Evolutionary conservation across 2,329 filamentous ascomycete genomes (phyloP).

Genomic region (Aspergillus sp.): DNA sequence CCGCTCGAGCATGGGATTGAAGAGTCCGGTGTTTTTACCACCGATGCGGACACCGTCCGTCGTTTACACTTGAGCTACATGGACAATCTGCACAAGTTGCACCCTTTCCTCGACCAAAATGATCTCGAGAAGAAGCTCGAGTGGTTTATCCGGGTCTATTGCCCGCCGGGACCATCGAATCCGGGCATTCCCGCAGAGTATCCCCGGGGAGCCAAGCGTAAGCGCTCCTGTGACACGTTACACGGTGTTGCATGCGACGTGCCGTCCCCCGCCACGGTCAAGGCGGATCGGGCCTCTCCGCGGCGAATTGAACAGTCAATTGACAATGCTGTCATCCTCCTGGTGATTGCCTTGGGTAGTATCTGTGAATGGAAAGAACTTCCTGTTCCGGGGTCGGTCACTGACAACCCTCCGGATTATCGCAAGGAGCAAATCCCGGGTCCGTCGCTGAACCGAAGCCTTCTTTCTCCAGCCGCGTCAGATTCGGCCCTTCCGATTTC

Average conservation of each 20-base stretch:
- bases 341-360: slow-evolving; percentile 79
- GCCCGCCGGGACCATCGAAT: slow-evolving; percentile 19
- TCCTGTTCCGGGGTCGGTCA: slow-evolving; percentile 51
- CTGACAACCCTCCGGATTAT: slow-evolving; percentile 23
- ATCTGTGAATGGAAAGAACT: slow-evolving; percentile 55
- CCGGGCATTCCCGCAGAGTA: slow-evolving; percentile 12
- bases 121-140: slow-evolving; percentile 48
- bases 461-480: slow-evolving; percentile 22
- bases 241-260: slow-evolving; percentile 18
- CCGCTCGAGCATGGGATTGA: slow-evolving; percentile 45
- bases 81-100: slow-evolving; percentile 55
- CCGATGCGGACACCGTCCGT: slow-evolving; percentile 47
- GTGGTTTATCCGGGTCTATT: slow-evolving; percentile 45
- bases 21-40: slow-evolving; percentile 44
- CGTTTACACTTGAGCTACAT: slow-evolving; percentile 51
- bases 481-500: slow-evolving; percentile 17
- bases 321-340: slow-evolving; percentile 71
- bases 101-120: slow-evolving; percentile 55
- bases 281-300: slow-evolving; percentile 6
- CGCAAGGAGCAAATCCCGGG: slow-evolving; percentile 23
- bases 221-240: slow-evolving; percentile 29
- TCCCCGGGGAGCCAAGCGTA: slow-evolving; percentile 30
- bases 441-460: slow-evolving; percentile 13
- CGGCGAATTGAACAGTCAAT: slow-evolving; percentile 53
- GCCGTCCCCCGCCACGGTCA: slow-evolving; percentile 14